Evolutionary conservation across 208 protist genomes (phyloP).

Genomic region (Eutreptiella sp.): DNA sequence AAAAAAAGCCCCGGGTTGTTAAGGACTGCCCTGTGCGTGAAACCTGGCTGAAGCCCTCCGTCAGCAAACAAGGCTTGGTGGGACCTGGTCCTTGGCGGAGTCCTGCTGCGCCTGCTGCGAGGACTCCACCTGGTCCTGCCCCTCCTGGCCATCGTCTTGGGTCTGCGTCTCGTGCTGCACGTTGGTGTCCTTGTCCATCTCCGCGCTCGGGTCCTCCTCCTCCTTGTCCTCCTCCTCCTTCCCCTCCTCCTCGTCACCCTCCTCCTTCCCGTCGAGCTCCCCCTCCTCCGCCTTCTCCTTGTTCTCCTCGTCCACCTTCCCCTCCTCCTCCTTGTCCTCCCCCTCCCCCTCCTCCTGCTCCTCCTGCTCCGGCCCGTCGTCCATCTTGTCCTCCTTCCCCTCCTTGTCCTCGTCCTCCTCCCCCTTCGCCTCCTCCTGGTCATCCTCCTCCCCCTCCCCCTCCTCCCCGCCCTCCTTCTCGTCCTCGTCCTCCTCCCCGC

Average conservation of each 20-base stretch:
- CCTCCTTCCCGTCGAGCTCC: constrained; percentile 9
- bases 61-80: no score
- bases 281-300: constrained; percentile 21
- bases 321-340: constrained; percentile 22
- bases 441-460: constrained; percentile 32
- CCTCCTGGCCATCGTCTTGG: no score
- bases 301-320: constrained; percentile 38
- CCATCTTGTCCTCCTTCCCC: constrained; percentile 27
- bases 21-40: no score
- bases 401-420: constrained; percentile 8
- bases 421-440: constrained; percentile 23
- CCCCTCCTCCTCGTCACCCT: constrained; percentile 37
- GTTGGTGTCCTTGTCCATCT: not conserved
- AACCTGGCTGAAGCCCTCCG: no score
- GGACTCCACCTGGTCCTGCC: no score
- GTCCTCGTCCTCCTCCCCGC: constrained; percentile 36
- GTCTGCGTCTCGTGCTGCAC: no score
- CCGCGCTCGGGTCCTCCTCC: constrained; percentile 16
- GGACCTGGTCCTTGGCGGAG: no score
- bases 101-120: no score
- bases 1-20: no score
- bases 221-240: constrained; percentile 35
- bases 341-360: constrained; percentile 31
- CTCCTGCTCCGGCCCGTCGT: constrained; percentile 9
- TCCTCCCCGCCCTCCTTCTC: constrained; percentile 35